A percentile compares a stretch with the other conserved stretches of the same genome.
phyloP scores from a whole-genome alignment of 495 filamentous ascomycete species.

The Podospora tetraspora region DNA sequence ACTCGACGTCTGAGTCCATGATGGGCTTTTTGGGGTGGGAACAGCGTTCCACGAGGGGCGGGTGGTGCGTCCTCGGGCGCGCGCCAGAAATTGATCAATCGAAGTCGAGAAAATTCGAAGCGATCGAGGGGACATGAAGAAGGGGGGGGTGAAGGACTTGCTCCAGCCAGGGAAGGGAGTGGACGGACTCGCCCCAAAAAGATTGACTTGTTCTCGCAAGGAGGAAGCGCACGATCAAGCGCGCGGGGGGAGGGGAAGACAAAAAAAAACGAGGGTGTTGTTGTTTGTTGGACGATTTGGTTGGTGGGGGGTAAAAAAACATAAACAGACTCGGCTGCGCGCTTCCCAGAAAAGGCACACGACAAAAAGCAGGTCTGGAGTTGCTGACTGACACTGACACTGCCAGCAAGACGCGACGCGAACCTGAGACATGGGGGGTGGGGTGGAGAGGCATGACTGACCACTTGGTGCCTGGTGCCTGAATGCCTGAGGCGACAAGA shows the following conservation, averaged over 20 bases:
- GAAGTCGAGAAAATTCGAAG: background rate
- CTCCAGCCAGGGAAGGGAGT: conserved; percentile 5
- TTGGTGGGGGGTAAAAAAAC: background rate
- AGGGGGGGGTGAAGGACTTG: background rate
- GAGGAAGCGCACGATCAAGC: background rate
- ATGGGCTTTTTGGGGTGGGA: conserved; percentile 15
- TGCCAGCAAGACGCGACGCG: background rate
- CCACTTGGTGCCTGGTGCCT: background rate
- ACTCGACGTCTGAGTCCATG: conserved; percentile 52
- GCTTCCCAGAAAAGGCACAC: background rate
- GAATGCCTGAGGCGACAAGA: background rate
- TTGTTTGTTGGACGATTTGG: background rate
- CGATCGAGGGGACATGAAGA: background rate
- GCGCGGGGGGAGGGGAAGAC: background rate
- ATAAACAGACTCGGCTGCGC: background rate
- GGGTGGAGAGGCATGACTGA: background rate
- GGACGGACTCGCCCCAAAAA: conserved; percentile 7
- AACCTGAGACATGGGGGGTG: background rate
- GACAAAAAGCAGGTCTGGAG: background rate
- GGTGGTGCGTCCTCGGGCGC: background rate
- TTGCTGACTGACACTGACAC: background rate
- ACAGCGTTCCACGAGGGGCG: conserved; percentile 16
- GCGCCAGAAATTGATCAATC: background rate
- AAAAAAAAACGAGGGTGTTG: background rate
- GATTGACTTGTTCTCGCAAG: background rate